Base-by-base conservation (phyloP, 1,139 yeast genomes). In the Scheffersomyces insectosa region DNA sequence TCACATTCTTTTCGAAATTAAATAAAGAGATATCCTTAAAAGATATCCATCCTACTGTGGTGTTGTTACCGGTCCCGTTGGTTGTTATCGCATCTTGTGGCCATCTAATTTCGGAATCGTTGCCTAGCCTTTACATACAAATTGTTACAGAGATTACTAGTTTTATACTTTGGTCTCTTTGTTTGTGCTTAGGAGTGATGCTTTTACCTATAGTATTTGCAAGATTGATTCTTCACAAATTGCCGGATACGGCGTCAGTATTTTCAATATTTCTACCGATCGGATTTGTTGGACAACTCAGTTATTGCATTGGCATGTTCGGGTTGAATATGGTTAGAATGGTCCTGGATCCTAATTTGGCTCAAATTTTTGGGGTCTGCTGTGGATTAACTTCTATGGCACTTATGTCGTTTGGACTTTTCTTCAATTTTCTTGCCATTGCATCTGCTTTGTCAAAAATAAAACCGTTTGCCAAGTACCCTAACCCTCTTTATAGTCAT, bases 261-360 rank as follows among this genome's bases (percentile, higher is more conserved):
- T 81, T 82, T 55, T 70, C 86, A 14, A 62, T 75, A 44, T 83
- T 84, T 57, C 71, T 82, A 41, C 84, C 87, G 7, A 66, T 83
- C 36, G 93, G 90, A 4, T 59, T 54, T 51, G 63, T 86, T 58
- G 96, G 97, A 15, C 97, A 89, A 65, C 95, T 95, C 2, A 79
- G 88, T 2, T 87, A 70, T 60, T 86, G 86, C 3, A 72, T 85
- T n/a, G 63, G 83, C 50, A 63, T 82, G 39, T 72, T 85, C 52
- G 88, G 89, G 5, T 57, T 62, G 23, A 70, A 73, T 31, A 31
- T 31, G 34, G 15, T 20, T 5, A 15, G 20, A 14, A 31, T 31
- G 23, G n/a, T 31, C 20, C 34, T 23, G 10, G 20, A 31, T 20
- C 23, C 10, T 3, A 31, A 31, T 7, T 14, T 31, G 15, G 34